Conservation (phyloP, 2,329 filamentous ascomycete species). For the Penicillium sp. region DNA sequence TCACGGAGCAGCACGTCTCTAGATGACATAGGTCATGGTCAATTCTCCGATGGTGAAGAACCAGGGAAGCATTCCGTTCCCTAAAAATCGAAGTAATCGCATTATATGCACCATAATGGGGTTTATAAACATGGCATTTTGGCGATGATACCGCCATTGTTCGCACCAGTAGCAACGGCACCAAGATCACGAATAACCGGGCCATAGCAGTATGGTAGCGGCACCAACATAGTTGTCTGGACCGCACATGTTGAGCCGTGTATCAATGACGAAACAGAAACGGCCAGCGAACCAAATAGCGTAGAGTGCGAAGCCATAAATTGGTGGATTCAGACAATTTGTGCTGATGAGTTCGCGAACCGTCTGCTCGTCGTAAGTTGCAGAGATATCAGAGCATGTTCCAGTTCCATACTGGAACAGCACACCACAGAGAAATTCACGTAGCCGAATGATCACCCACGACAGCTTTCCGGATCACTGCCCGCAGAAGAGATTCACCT, state of each 20-base stretch:
- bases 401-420: not conserved
- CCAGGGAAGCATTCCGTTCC: no score
- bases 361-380: not conserved
- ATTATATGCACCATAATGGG: not conserved
- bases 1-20: not conserved
- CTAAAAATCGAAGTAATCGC: no score
- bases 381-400: not conserved
- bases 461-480: constrained; percentile 32
- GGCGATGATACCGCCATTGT: not conserved
- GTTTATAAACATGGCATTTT: not conserved
- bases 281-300: not conserved
- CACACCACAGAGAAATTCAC: not conserved
- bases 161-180: not conserved
- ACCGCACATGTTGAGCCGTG: no score
- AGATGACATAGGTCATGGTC: not conserved
- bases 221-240: no score
- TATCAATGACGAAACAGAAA: no score
- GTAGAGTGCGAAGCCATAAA: not conserved
- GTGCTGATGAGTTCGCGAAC: not conserved
- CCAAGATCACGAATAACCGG: not conserved
- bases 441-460: constrained; percentile 21
- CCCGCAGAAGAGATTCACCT: constrained; percentile 33
- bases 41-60: no score
- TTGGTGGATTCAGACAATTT: not conserved
- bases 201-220: not conserved